Conservation (phyloP, 225 moss, liverwort and hornwort genomes). For the Physcomitrium patens region DNA sequence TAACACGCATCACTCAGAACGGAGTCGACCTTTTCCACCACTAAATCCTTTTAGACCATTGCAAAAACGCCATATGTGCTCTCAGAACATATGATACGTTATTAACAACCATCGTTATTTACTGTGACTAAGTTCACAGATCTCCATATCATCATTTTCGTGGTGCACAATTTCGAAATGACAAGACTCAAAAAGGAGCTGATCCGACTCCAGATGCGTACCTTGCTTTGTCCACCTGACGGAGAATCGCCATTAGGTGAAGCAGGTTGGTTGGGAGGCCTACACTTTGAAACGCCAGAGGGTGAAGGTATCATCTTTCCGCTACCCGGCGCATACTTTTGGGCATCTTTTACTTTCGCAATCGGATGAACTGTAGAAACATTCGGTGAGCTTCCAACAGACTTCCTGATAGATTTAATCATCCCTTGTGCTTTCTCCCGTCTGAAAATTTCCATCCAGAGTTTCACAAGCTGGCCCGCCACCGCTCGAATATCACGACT, state of each 20-base stretch:
- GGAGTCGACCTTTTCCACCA: too few species aligned
- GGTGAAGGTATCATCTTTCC: conserved; percentile 31
- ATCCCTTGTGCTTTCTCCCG: conserved; percentile 63
- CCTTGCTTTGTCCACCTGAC: conserved; percentile 38
- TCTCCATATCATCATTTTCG: too few species aligned
- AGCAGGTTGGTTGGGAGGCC: conserved; percentile 39
- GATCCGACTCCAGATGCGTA: conserved; percentile 3
- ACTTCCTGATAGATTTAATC: conserved; percentile 47
- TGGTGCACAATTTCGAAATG: too few species aligned
- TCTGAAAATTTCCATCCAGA: conserved; percentile 68
- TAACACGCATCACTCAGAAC: too few species aligned
- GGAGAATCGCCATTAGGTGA: conserved; percentile 39
- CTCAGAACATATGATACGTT: too few species aligned
- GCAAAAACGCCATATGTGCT: too few species aligned
- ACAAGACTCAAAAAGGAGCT: too few species aligned
- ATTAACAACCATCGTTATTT: too few species aligned
- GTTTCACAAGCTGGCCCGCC: conserved; percentile 72
- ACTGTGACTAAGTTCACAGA: too few species aligned
- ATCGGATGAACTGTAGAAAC: conserved; percentile 35
- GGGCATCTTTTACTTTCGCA: conserved; percentile 39
- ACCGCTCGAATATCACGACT: conserved; percentile 72
- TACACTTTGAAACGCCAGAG: conserved; percentile 39
- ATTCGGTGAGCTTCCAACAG: conserved; percentile 41
- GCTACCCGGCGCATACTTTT: conserved; percentile 32
- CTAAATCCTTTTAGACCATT: too few species aligned